Evolutionary conservation across 2,329 filamentous ascomycete genomes (phyloP), one percentile per base, ranked within the genome.

Genomic region (Venturia effusa): DNA sequence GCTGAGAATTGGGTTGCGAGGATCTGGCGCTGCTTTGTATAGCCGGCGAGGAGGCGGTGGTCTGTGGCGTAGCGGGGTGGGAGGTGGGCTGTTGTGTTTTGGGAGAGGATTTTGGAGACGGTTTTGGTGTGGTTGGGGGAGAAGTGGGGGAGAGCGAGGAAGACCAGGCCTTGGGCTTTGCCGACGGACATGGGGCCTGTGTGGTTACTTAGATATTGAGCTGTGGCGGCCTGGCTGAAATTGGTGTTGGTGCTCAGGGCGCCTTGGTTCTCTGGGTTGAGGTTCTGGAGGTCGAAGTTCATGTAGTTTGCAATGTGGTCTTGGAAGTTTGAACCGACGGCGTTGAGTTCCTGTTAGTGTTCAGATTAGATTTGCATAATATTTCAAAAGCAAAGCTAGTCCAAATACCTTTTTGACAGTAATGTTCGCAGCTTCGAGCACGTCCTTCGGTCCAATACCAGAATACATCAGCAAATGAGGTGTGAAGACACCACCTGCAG

Each of bases 261-360:
- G n/a, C 43, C 43, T n/a, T 48, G 43, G 43, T 48, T 48, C 7
- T 48, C 43, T 10, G 43, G 19, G 43, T 48, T 22, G n/a, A 48
- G 43, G 59, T 61, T 41, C 24, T 41, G 19, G 5, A 67, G 66
- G 61, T 72, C 68, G 60, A 68, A 71, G 0, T 62, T 67, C 10
- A 70, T 59, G 27, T 70, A 69, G 11, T 64, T 66, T n/a, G 68
- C 67, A 34, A 76, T 70, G 69, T 80, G 79, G 59, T 83, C 80
- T 66, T 82, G 80, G 57, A 82, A 73, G 64, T 81, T 80, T 60
- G 77, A 76, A 30, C 80, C 81, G 40, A 64, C 63, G 24, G 34
- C 75, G 27, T 74, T 69, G 19, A 48, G 43, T 10, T 48, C 43
- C 43, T 48, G n/a, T 48, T 48, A 8, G 10, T 48, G 3, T 48